These are phyloP conservation scores for Hexamita inflata DNA, from an alignment of 208 protist species.

Conservation along the genomic window DNA sequence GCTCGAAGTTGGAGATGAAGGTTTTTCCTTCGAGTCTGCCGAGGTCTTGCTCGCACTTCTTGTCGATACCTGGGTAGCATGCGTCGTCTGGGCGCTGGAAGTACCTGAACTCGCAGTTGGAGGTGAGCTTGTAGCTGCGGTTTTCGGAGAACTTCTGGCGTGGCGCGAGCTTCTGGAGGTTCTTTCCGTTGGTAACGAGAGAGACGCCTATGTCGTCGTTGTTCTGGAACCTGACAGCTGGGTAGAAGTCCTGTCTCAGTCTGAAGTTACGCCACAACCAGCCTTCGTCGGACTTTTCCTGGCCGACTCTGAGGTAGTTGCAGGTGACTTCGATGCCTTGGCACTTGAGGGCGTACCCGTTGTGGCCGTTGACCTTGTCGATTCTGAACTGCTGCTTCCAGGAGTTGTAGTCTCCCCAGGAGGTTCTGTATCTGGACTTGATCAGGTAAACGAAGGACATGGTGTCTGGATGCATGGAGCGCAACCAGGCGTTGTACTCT, in stretches of 20 bases:
- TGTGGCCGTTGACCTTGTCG: constrained; percentile 43
- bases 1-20: constrained; percentile 49
- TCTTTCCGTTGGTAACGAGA: constrained; percentile 33
- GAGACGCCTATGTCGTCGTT: constrained; percentile 47
- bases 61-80: constrained; percentile 39
- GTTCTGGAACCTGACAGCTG: constrained; percentile 41
- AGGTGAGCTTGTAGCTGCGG: constrained; percentile 34
- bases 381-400: constrained; percentile 36
- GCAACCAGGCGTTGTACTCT: constrained; percentile 40
- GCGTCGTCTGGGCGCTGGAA: constrained; percentile 51
- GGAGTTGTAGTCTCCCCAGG: constrained; percentile 23
- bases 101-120: constrained; percentile 45
- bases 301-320: constrained; percentile 42
- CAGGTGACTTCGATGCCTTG: constrained; percentile 1
- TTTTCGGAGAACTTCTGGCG: neutral
- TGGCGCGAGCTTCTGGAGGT: neutral
- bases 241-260: constrained; percentile 44
- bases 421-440: constrained; percentile 36
- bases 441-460: constrained; percentile 31
- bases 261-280: constrained; percentile 38
- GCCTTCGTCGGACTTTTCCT: neutral
- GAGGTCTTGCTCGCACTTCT: constrained; percentile 31
- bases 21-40: neutral
- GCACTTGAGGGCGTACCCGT: constrained; percentile 43
- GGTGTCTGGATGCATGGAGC: constrained; percentile 13